Percentiles rank a stretch among this genome's conserved stretches.
These are phyloP conservation scores for Fusarium pseudonygamai DNA, from an alignment of 2,329 filamentous ascomycete species.

Conservation along the genomic window DNA sequence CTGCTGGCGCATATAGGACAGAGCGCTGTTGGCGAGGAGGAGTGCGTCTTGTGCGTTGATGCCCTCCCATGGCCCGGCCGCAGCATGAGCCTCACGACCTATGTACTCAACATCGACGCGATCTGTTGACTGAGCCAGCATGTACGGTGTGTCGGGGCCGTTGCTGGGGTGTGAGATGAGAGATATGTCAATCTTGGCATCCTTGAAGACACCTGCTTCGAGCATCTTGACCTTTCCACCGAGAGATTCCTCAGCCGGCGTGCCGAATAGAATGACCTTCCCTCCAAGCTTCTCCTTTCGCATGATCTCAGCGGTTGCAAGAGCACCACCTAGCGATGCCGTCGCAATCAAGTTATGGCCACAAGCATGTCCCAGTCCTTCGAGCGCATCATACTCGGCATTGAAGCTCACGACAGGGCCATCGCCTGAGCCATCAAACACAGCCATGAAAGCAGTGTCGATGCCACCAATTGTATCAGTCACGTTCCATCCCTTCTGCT, in stretches of 20 bases:
- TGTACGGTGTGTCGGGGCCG: slow-evolving; percentile 17
- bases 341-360: slow-evolving; percentile 39
- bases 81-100: slow-evolving; percentile 26
- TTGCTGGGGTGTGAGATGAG: slow-evolving; percentile 35
- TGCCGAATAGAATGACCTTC: slow-evolving; percentile 35
- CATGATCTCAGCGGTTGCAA: slow-evolving; percentile 30
- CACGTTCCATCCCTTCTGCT: slow-evolving; percentile 51
- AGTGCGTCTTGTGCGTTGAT: slow-evolving; percentile 38
- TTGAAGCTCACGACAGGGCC: slow-evolving; percentile 55
- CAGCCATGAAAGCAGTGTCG: slow-evolving; percentile 55
- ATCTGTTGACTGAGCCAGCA: slow-evolving; percentile 30
- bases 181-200: slow-evolving; percentile 36
- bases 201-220: slow-evolving; percentile 28
- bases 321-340: slow-evolving; percentile 19
- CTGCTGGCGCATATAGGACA: slow-evolving; percentile 33
- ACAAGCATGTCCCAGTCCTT: slow-evolving; percentile 31
- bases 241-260: slow-evolving; percentile 33
- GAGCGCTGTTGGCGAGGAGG: slow-evolving; percentile 30
- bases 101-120: slow-evolving; percentile 31
- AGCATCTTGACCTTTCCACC: slow-evolving; percentile 38
- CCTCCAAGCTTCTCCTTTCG: slow-evolving; percentile 29
- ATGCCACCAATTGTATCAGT: slow-evolving; percentile 53
- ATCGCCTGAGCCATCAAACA: slow-evolving; percentile 49
- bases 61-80: slow-evolving; percentile 30
- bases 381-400: slow-evolving; percentile 47